Conservation (phyloP, 805 yeast genomes). For the Monosporozyma siamensis region DNA sequence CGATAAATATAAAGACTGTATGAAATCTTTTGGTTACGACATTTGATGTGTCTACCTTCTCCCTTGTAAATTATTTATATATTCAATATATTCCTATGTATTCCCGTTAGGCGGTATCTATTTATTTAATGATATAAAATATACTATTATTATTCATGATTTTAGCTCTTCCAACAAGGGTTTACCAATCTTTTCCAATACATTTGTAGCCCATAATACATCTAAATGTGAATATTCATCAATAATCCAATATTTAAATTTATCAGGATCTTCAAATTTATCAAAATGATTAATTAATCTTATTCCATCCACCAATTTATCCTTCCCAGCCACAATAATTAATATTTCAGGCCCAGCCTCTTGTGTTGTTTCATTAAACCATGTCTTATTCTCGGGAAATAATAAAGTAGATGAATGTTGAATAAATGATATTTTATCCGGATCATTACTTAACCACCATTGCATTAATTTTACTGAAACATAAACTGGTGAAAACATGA, state of each 20-base stretch:
- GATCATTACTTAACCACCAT: conserved; percentile 70
- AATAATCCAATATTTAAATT: conserved; percentile 32
- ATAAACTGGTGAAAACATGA: conserved; percentile 77
- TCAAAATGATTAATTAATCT: conserved; percentile 56
- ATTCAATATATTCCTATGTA: neutral
- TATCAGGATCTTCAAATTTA: conserved; percentile 38
- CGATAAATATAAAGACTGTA: conserved; percentile 68
- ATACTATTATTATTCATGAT: neutral
- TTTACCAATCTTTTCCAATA: conserved; percentile 52
- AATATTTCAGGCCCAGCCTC: conserved; percentile 42
- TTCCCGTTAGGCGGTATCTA: too few species aligned
- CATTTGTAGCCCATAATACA: conserved; percentile 88
- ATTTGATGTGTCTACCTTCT: conserved; percentile 1
- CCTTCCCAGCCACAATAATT: conserved; percentile 62
- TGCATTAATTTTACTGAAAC: conserved; percentile 76
- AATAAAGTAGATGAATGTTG: conserved; percentile 28
- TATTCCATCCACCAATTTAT: conserved; percentile 71
- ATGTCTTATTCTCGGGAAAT: conserved; percentile 41
- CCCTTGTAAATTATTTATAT: neutral
- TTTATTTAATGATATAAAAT: neutral
- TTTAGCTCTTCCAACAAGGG: conserved; percentile 33
- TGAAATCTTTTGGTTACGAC: conserved; percentile 84
- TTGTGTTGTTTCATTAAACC: conserved; percentile 35
- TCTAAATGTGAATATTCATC: conserved; percentile 77
- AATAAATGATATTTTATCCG: conserved; percentile 34